A percentile compares a stretch with the other conserved stretches of the same genome.
Conservation (phyloP, 805 yeast species). For the Yarrowia sp. region DNA sequence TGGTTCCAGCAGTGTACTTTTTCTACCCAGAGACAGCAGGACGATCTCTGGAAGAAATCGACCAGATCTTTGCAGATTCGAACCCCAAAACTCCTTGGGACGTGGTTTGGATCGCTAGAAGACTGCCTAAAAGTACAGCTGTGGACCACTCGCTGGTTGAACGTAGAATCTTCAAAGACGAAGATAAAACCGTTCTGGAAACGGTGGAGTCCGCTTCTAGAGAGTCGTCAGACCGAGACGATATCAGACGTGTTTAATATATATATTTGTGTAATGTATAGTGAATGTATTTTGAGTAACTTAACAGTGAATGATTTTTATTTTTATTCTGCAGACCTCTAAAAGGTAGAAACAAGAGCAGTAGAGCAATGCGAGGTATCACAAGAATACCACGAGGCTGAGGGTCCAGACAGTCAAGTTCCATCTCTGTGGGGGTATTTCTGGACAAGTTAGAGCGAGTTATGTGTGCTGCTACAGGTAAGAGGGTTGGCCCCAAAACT, state of each 20-base stretch:
- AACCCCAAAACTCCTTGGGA: constrained; percentile 10
- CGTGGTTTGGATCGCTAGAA: background rate
- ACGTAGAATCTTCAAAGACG: background rate
- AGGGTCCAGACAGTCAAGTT: too few relatives aligned
- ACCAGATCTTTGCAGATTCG: constrained; percentile 1
- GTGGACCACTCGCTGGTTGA: background rate
- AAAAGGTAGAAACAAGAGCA: too few relatives aligned
- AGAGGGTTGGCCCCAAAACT: too few relatives aligned
- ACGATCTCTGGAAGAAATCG: background rate
- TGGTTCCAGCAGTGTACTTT: background rate
- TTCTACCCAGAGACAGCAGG: constrained; percentile 7
- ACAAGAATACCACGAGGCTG: too few relatives aligned
- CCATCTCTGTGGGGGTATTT: too few relatives aligned
- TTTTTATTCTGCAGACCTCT: too few relatives aligned
- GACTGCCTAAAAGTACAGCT: background rate
- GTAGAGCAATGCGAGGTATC: too few relatives aligned
- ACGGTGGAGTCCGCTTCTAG: background rate
- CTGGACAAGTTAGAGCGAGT: too few relatives aligned
- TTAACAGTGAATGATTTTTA: too few relatives aligned
- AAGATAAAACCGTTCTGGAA: background rate
- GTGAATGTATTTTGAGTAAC: too few relatives aligned
- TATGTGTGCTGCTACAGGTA: too few relatives aligned
- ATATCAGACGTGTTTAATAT: background rate
- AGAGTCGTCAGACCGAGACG: background rate
- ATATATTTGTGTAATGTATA: background rate